A percentile compares a stretch with the other conserved stretches of the same genome.
Conservation (phyloP, 805 yeast species). For the Kregervanrija pseudodelftensis region DNA sequence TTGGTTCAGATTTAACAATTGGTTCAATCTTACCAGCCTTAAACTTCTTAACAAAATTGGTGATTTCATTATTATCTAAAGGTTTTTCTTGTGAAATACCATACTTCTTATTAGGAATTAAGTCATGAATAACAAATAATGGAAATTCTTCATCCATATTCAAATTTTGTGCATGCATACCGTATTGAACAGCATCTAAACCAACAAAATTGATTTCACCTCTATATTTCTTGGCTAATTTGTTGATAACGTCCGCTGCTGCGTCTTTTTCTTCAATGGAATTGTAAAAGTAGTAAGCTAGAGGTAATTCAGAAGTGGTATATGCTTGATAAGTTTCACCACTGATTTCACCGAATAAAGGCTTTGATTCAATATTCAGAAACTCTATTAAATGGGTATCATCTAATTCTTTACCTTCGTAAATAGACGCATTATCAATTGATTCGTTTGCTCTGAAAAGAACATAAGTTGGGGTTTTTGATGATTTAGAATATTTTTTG, state of each 20-base stretch:
- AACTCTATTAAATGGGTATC: constrained; percentile 37
- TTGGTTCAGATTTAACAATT: constrained; percentile 73
- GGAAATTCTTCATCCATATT: constrained; percentile 85
- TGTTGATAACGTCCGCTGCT: constrained; percentile 43
- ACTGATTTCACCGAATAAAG: constrained; percentile 81
- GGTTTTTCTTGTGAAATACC: constrained; percentile 57
- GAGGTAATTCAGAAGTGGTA: constrained; percentile 65
- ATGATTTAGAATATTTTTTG: constrained; percentile 28
- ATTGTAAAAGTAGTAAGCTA: constrained; percentile 83
- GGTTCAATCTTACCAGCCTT: constrained; percentile 61
- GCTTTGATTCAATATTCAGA: constrained; percentile 59
- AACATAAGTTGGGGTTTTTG: constrained; percentile 34
- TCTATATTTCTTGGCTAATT: constrained; percentile 66
- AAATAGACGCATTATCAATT: constrained; percentile 43
- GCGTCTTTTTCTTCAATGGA: constrained; percentile 57
- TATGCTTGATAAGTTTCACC: constrained; percentile 72
- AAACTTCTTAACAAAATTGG: constrained; percentile 56
- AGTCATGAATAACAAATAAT: constrained; percentile 80
- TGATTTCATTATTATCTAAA: constrained; percentile 47
- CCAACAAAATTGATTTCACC: constrained; percentile 85
- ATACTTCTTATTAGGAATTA: constrained; percentile 61
- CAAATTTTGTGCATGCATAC: constrained; percentile 80
- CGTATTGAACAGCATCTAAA: constrained; percentile 71
- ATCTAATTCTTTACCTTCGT: constrained; percentile 29
- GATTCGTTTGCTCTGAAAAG: constrained; percentile 41